Percentiles rank a stretch among this genome's conserved stretches.
These are phyloP conservation scores for Plantago major DNA, from an alignment of 257 asterid species.

Conservation along the genomic window DNA sequence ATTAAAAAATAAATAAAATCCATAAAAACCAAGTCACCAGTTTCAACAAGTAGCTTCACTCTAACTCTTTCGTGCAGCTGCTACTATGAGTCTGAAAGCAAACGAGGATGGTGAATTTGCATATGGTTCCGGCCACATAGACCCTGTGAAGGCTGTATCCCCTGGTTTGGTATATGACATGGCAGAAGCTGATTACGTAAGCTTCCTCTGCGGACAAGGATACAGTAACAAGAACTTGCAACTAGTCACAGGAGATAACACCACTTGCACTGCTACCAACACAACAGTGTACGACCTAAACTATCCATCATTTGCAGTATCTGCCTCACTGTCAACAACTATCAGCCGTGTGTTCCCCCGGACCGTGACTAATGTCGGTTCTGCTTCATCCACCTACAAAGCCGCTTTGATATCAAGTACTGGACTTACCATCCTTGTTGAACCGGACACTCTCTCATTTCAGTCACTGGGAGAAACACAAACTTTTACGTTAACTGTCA, in stretches of 20 bases:
- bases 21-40: background rate
- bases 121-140: conserved; percentile 68
- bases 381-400: conserved; percentile 40
- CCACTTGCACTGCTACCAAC: conserved; percentile 41
- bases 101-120: conserved; percentile 59
- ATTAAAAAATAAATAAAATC: background rate
- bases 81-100: conserved; percentile 29
- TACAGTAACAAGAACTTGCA: conserved; percentile 39
- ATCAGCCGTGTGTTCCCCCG: conserved; percentile 37
- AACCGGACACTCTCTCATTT: conserved; percentile 38
- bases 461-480: conserved; percentile 34
- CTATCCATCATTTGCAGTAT: conserved; percentile 51
- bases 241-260: conserved; percentile 47
- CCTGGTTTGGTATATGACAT: conserved; percentile 69
- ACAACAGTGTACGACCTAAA: conserved; percentile 55
- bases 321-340: conserved; percentile 14
- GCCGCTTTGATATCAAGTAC: conserved; percentile 24
- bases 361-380: conserved; percentile 57
- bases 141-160: conserved; percentile 46
- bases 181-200: conserved; percentile 41
- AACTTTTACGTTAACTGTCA: conserved; percentile 32
- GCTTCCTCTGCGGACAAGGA: conserved; percentile 75
- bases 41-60: background rate
- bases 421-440: conserved; percentile 36
- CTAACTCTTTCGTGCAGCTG: conserved; percentile 28